phyloP scores from a whole-genome alignment of 2,329 filamentous ascomycete genomes.

The Nectriaceae sp. region DNA sequence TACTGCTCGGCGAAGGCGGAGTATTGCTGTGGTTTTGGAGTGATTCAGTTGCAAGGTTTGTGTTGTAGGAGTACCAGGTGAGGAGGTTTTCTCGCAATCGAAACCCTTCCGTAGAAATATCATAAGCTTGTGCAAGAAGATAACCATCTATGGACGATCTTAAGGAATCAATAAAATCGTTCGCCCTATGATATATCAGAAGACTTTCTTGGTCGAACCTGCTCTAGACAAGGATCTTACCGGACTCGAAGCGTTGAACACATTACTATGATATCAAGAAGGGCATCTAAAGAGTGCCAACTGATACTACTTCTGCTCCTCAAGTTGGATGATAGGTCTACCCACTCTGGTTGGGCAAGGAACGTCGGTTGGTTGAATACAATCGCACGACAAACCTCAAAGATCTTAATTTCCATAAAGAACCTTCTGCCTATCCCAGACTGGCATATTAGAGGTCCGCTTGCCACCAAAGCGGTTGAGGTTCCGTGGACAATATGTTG shows the following conservation, averaged over 20 bases:
- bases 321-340: conserved; percentile 1
- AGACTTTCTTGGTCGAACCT: not conserved
- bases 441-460: conserved; percentile 26
- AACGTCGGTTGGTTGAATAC: conserved; percentile 33
- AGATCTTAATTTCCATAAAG: conserved; percentile 33
- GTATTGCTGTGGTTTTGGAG: too few relatives aligned
- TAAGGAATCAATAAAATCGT: not conserved
- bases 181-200: conserved; percentile 2
- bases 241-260: conserved; percentile 34
- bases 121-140: not conserved
- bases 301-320: not conserved
- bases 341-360: conserved; percentile 28
- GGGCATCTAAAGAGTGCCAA: conserved; percentile 15
- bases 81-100: conserved; percentile 15
- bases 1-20: not conserved
- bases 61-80: conserved; percentile 8
- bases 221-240: conserved; percentile 18
- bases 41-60: accelerated
- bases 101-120: conserved; percentile 23
- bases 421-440: conserved; percentile 26
- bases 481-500: conserved; percentile 39
- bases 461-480: conserved; percentile 30
- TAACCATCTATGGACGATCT: accelerated
- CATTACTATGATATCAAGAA: conserved; percentile 33
- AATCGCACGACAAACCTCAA: conserved; percentile 35